Base-by-base conservation (phyloP, 495 filamentous ascomycete species). In the Letharia lupina region DNA sequence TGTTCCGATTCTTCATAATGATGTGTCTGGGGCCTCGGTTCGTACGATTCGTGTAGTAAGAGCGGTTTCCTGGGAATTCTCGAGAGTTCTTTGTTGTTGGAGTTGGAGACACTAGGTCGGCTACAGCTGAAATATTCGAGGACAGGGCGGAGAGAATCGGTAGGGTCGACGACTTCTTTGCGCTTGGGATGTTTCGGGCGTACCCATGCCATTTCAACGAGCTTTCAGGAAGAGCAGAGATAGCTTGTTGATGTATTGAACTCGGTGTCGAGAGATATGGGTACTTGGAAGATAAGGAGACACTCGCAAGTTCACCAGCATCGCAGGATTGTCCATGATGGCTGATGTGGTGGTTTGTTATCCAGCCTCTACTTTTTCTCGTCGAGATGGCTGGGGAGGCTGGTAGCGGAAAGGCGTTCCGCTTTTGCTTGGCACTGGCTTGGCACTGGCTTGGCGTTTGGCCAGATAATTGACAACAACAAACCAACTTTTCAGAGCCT, bases 381-480 rank as follows among this genome's bases (percentile, higher is more conserved):
- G 15, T 57, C 28, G 54, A 37, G 33, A 57, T 57, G 54, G 54
- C 54, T 57, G 54, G 54, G 54, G 16, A 37, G 54, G 54, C 54
- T 57, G 54, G 54, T 57, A 20, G 31, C 54, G 54, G 54, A 37
- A 57, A 12, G 0, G 3, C 2, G 18, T 57, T 57, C 54, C 54
- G 54, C 54, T 37, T 28, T 37, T 7, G 11, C 31, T 56, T 52
- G 48, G 48, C 48, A 16, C 2, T 52, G 23, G 48, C 48, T 52
- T 52, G 48, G 48, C 48, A 31, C n/a, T n/a, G n/a, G n/a, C n/a
- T n/a, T n/a, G n/a, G n/a, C n/a, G n/a, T n/a, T 31, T 28, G 10
- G 9, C 23, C 4, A 39, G 8, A 39, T 39, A 8, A 0, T 39
- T 39, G 37, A 8, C 37, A 8, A 39, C 4, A 39, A 39, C 8